Evolutionary conservation across 1,139 yeast genomes (phyloP).

Genomic region (Debaryomycetaceae sp.): DNA sequence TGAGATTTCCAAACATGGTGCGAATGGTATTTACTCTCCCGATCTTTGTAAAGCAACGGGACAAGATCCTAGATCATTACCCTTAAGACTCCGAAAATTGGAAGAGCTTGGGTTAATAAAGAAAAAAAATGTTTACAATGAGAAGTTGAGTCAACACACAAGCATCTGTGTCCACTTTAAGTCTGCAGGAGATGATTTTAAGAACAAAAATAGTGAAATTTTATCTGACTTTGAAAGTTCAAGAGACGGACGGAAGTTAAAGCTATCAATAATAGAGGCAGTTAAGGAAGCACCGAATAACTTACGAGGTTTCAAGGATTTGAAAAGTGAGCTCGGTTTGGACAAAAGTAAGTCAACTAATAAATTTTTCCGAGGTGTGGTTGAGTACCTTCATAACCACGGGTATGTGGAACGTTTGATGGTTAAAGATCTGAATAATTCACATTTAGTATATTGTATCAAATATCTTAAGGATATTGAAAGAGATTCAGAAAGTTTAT

Average conservation of each 20-base stretch:
- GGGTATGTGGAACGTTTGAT: constrained; percentile 58
- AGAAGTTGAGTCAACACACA: constrained; percentile 48
- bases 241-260: constrained; percentile 29
- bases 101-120: constrained; percentile 47
- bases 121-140: constrained; percentile 37
- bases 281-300: constrained; percentile 66
- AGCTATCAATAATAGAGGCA: constrained; percentile 45
- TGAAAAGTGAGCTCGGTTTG: constrained; percentile 59
- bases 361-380: constrained; percentile 51
- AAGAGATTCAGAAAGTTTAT: constrained; percentile 21
- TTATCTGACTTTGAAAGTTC: constrained; percentile 25
- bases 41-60: constrained; percentile 53
- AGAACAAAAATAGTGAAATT: constrained; percentile 26
- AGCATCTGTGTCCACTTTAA: constrained; percentile 45
- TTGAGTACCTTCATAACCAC: constrained; percentile 46
- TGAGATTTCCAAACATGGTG: constrained; percentile 53
- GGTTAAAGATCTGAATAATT: constrained; percentile 50
- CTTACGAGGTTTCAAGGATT: constrained; percentile 62
- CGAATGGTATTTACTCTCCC: constrained; percentile 55
- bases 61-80: constrained; percentile 72
- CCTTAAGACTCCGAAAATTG: constrained; percentile 56
- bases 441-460: constrained; percentile 54
- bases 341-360: constrained; percentile 41
- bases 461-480: constrained; percentile 56
- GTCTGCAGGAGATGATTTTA: constrained; percentile 37